Evolutionary conservation across 2,329 filamentous ascomycete genomes (phyloP).

Genomic region (Ascochyta viciae-villosae): DNA sequence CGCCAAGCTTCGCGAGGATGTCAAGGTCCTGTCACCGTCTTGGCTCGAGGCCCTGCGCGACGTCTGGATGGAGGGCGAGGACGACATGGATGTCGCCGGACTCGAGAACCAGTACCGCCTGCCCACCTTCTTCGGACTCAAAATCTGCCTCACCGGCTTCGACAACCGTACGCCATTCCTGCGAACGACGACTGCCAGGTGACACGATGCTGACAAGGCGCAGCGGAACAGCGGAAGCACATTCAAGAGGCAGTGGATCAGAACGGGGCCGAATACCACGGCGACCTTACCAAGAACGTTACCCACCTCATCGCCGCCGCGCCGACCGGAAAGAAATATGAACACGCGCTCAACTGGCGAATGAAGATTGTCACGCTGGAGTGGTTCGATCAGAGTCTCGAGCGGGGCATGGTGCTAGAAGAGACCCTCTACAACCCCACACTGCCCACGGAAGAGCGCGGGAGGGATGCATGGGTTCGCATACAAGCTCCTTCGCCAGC

Average conservation of each 20-base stretch:
- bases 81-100: constrained; percentile 73
- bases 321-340: constrained; percentile 88
- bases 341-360: constrained; percentile 82
- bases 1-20: constrained; percentile 84
- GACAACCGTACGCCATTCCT: constrained; percentile 60
- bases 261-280: constrained; percentile 84
- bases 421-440: constrained; percentile 83
- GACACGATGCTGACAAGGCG: constrained; percentile 33
- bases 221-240: constrained; percentile 70
- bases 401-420: constrained; percentile 88
- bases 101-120: constrained; percentile 73
- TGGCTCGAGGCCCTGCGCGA: constrained; percentile 85
- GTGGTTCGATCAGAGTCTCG: constrained; percentile 85
- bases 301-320: constrained; percentile 85
- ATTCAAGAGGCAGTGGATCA: constrained; percentile 72
- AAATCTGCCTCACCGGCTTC: constrained; percentile 74
- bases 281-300: constrained; percentile 83
- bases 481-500: constrained; percentile 49
- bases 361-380: constrained; percentile 80
- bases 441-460: constrained; percentile 73
- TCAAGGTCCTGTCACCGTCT: constrained; percentile 79
- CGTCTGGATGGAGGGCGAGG: constrained; percentile 79
- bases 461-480: constrained; percentile 75
- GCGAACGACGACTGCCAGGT: not conserved
- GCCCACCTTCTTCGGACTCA: constrained; percentile 67